Conservation (phyloP, 176 grass and related monocot species). For the Aechmea fasciata region DNA sequence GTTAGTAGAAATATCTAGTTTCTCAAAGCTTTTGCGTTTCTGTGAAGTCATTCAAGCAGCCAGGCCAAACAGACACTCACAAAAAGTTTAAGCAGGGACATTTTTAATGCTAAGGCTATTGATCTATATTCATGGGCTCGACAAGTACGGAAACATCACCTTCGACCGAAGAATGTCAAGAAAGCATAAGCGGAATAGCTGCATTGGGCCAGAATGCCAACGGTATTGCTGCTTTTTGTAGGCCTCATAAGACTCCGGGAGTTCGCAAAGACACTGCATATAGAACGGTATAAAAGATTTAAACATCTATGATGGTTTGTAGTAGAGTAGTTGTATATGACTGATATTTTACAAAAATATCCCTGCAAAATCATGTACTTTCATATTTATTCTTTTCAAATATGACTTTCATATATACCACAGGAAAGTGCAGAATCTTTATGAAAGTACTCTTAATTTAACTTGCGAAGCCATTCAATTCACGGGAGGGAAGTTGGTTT, state of each 20-base stretch:
- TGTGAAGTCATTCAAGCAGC: too few relatives aligned
- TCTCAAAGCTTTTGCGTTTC: too few relatives aligned
- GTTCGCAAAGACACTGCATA: conserved; percentile 25
- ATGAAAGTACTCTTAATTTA: too few relatives aligned
- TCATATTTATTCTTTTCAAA: too few relatives aligned
- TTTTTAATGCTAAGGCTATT: neutral
- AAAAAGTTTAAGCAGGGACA: neutral
- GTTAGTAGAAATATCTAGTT: too few relatives aligned
- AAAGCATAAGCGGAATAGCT: conserved; percentile 26
- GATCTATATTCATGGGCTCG: neutral
- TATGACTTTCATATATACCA: too few relatives aligned
- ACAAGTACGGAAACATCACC: neutral
- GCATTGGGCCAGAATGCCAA: conserved; percentile 32
- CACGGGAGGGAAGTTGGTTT: too few relatives aligned
- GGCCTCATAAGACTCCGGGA: conserved; percentile 26
- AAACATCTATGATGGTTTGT: neutral
- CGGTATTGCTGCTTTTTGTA: conserved; percentile 29
- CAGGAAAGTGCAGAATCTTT: too few relatives aligned
- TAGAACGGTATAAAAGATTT: neutral
- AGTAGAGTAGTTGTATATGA: neutral
- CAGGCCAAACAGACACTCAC: neutral
- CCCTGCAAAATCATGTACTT: too few relatives aligned
- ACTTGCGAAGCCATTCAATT: too few relatives aligned
- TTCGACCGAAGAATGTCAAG: conserved; percentile 22
- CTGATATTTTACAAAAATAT: too few relatives aligned